Evolutionary conservation across 306 rosid genomes (phyloP), one percentile per base, ranked within the genome.

Genomic region (Glycine soja): DNA sequence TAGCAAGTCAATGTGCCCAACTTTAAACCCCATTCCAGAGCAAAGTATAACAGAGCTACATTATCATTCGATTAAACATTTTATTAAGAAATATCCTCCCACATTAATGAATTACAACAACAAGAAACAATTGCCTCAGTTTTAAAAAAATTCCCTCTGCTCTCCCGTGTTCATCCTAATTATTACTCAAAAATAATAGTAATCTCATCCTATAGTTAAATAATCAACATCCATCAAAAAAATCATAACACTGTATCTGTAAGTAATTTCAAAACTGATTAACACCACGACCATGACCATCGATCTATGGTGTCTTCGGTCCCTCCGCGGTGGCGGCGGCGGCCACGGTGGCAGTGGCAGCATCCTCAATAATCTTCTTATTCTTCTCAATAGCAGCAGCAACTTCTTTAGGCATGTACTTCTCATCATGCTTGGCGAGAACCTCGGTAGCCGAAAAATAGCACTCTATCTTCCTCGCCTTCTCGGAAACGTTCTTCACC

Each of bases 341-440:
- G 24, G 24, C 82, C 1, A 42, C 88, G 6, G 30, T 7, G 61
- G 24, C 61, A 3, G 10, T 68, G 6, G 40, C 40, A 36, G 76
- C 83, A 66, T 85, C 89, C 63, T 84, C 89, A 3, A 95, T 64
- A 76, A 52, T 82, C 93, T 91, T 91, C 91, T 92, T 95, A 47
- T 95, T 95, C 91, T 89, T 95, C 93, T 95, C 97, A 15, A 95
- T 89, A 3, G 95, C 96, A 0, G 90, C 91, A 0, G 94, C 98
- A 19, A 95, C 97, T 62, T 95, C 98, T 48, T 83, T 70, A 0
- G 97, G 99, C 99, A 91, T 93, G 70, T 95, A 95, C 90, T 95
- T 93, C 89, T 95, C 99, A 24, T 91, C 99, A 10, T 91, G 99
- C 94, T 95, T 95, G 0, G 99, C 99, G 72, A 92, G 85, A 73